Conservation (phyloP, 176 grass and related monocot species). For the Alopecurus myosuroides region DNA sequence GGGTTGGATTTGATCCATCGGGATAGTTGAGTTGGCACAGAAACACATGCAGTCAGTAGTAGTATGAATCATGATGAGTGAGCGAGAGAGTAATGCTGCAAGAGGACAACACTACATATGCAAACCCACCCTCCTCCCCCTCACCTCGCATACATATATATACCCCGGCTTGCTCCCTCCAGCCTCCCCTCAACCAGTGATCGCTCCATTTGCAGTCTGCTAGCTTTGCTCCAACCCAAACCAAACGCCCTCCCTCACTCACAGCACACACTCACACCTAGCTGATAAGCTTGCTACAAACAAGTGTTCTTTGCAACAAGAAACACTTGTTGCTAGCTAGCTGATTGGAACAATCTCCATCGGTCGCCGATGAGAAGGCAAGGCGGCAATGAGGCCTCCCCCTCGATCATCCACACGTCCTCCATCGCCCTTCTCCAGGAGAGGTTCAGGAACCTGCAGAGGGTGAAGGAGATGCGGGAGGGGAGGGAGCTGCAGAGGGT, state of each 20-base stretch:
- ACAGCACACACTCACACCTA: slow-evolving; percentile 20
- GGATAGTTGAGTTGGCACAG: slow-evolving; percentile 69
- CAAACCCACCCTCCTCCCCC: not conserved
- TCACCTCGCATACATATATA: slow-evolving; percentile 47
- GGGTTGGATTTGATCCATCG: slow-evolving; percentile 46
- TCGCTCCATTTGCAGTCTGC: slow-evolving; percentile 1
- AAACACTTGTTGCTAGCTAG: slow-evolving; percentile 3
- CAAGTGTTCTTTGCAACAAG: slow-evolving; percentile 16
- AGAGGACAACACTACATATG: slow-evolving; percentile 39
- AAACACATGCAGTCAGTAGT: slow-evolving; percentile 69
- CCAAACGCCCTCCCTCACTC: not conserved
- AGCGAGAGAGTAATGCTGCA: slow-evolving; percentile 14
- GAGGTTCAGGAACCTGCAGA: slow-evolving; percentile 92
- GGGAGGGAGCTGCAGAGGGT: slow-evolving; percentile 62
- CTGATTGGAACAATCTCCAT: not conserved
- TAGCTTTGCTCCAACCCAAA: slow-evolving; percentile 16
- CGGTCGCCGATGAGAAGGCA: slow-evolving; percentile 52
- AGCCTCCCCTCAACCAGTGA: not conserved
- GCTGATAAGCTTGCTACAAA: not conserved
- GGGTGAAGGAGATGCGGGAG: slow-evolving; percentile 86
- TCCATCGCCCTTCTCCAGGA: slow-evolving; percentile 97
- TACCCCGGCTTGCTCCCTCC: slow-evolving; percentile 28
- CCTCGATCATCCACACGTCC: slow-evolving; percentile 56
- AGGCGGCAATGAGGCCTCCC: slow-evolving; percentile 41
- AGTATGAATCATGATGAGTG: slow-evolving; percentile 14